A percentile compares a stretch with the other conserved stretches of the same genome.
phyloP scores from a whole-genome alignment of 1,284 basidiomycete genomes.

The Athelia sp. region DNA sequence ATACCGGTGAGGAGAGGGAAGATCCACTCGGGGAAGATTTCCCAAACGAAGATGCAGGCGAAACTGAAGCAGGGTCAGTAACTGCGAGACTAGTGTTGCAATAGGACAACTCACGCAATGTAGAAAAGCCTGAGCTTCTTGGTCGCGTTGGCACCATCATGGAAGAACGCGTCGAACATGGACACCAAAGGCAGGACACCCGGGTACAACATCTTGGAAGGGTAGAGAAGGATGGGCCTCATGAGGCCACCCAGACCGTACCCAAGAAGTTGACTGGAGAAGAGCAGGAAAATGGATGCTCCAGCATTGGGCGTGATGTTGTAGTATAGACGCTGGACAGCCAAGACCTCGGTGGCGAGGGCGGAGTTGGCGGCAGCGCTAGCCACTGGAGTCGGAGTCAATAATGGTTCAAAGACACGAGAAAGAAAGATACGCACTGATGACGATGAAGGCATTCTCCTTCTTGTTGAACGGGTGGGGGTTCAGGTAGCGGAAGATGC shows the following conservation, averaged over 20 bases:
- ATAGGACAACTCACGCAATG: slow-evolving; percentile 21
- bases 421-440: slow-evolving; percentile 27
- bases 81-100: too few relatives aligned
- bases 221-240: slow-evolving; percentile 52
- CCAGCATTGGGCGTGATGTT: slow-evolving; percentile 48
- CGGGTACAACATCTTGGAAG: slow-evolving; percentile 63
- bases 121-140: slow-evolving; percentile 46
- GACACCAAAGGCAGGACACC: slow-evolving; percentile 47
- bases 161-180: slow-evolving; percentile 54
- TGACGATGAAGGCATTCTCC: slow-evolving; percentile 60
- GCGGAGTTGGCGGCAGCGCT: slow-evolving; percentile 62
- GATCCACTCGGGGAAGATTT: slow-evolving; percentile 48
- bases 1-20: slow-evolving; percentile 44
- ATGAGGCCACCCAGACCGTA: slow-evolving; percentile 56
- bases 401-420: background rate
- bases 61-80: slow-evolving; percentile 19
- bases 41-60: slow-evolving; percentile 45
- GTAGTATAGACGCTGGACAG: slow-evolving; percentile 55
- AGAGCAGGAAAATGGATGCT: slow-evolving; percentile 52
- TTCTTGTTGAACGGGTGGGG: slow-evolving; percentile 45
- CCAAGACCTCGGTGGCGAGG: slow-evolving; percentile 61
- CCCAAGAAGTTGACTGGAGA: slow-evolving; percentile 55
- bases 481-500: slow-evolving; percentile 49
- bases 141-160: slow-evolving; percentile 37
- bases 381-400: slow-evolving; percentile 30